Base-by-base conservation (phyloP, 306 rosid genomes). In the Rubus idaeus region DNA sequence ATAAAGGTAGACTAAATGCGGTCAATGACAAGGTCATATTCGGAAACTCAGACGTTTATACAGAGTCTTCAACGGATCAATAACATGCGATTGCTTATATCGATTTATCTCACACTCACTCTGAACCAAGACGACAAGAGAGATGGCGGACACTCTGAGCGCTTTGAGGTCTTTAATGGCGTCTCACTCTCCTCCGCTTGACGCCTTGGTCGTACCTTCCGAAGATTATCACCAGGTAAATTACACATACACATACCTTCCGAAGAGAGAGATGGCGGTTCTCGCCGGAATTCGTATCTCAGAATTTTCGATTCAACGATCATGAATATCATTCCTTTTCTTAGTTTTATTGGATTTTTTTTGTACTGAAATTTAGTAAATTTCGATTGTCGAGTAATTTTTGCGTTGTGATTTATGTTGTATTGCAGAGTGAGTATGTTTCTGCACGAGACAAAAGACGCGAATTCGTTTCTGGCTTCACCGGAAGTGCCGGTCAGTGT, bases 371-470 rank as follows among this genome's bases (percentile, higher is more conserved):
- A 4, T 6, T 26, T 26, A 17, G 5, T 52, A 6, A 39, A 14
- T 76, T 0, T 64, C 18, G 5, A 30, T 49, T 37, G 4, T 4
- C 2, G 74, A 5, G n/a, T 67, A 12, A 1, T n/a, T 23, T 44
- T 68, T 56, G 52, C 12, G 8, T 44, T 7, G 42, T 30, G 35
- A 39, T 64, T 41, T 63, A n/a, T 39, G 17, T 58, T 35, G 39
- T 30, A 68, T 78, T 86, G 89, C 94, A 96, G 99, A 92, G 99
- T 71, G 99, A 96, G 85, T 96, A 96, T 77, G 99, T 96, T 14
- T 96, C 99, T 56, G 88, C 82, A 0, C 84, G 99, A 77, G 99
- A 96, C 82, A 88, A 88, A 73, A 85, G 99, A 61, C 99, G 99
- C 16, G 75, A 79, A 73, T 96, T 96, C 58, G 90, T 96, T 81